These are phyloP conservation scores for Rhizopus delemar DNA, from an alignment of 371 early-diverging fungal species.

Conservation along the genomic window DNA sequence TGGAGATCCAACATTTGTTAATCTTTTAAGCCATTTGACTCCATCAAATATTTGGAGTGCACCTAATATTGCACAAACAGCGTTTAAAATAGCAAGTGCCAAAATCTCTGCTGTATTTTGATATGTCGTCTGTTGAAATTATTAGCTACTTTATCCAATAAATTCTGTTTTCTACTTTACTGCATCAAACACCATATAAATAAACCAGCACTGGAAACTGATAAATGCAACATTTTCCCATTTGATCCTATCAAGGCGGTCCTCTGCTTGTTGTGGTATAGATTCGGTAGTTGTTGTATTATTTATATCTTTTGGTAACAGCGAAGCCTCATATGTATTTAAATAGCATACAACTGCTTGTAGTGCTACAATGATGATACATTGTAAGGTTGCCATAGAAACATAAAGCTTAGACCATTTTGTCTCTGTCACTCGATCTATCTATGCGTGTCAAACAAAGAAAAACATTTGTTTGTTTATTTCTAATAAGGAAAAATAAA, in stretches of 20 bases:
- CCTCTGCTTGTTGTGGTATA: constrained; percentile 19
- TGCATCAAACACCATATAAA: constrained; percentile 44
- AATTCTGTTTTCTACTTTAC: constrained; percentile 22
- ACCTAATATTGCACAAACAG: constrained; percentile 46
- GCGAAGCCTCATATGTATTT: constrained; percentile 21
- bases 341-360: constrained; percentile 27
- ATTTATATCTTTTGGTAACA: constrained; percentile 15
- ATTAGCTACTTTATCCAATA: background rate
- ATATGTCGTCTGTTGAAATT: constrained; percentile 36
- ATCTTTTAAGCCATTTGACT: constrained; percentile 36
- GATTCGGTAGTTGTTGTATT: constrained; percentile 3
- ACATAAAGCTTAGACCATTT: constrained; percentile 36
- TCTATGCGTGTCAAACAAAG: background rate
- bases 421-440: constrained; percentile 27
- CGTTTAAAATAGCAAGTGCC: constrained; percentile 44
- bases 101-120: constrained; percentile 49
- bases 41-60: constrained; percentile 51
- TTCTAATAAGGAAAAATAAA: background rate
- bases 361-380: constrained; percentile 23
- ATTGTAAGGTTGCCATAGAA: constrained; percentile 25
- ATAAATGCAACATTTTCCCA: constrained; percentile 40
- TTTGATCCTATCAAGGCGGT: constrained; percentile 26
- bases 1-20: constrained; percentile 23
- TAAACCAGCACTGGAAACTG: constrained; percentile 33
- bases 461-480: background rate